phyloP scores from a whole-genome alignment of 768 basidiomycete genomes.

The Amanita rubescens region DNA sequence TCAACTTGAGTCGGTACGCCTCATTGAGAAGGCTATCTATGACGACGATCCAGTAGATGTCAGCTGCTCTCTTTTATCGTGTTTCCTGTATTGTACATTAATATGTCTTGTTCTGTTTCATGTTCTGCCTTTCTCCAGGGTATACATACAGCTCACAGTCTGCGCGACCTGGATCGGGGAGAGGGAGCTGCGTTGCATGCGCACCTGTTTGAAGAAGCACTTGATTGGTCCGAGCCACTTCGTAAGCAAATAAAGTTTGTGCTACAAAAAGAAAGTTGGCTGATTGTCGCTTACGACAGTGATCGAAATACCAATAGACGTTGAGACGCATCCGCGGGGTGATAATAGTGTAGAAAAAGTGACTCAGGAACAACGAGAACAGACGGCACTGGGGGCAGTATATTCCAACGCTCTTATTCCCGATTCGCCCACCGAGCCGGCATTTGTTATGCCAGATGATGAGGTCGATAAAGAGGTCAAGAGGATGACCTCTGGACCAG shows the following conservation, averaged over 20 bases:
- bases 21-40: conserved; percentile 83
- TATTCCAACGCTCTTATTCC: conserved; percentile 69
- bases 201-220: conserved; percentile 75
- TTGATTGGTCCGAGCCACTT: conserved; percentile 81
- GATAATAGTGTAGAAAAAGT: conserved; percentile 60
- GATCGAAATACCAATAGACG: conserved; percentile 53
- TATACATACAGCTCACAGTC: conserved; percentile 58
- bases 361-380: conserved; percentile 72
- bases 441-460: conserved; percentile 53
- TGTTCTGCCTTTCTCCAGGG: conserved; percentile 46
- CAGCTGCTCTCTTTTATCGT: conserved; percentile 45
- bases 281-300: conserved; percentile 32
- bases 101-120: conserved; percentile 27
- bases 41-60: conserved; percentile 86
- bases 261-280: conserved; percentile 15
- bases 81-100: conserved; percentile 43
- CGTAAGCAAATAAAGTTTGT: conserved; percentile 45
- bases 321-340: conserved; percentile 51
- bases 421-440: conserved; percentile 68
- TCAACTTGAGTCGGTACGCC: conserved; percentile 64
- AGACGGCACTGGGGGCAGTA: conserved; percentile 64
- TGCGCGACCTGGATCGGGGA: conserved; percentile 82
- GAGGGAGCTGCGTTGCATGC: conserved; percentile 83
- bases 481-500: conserved; percentile 63
- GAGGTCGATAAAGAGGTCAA: conserved; percentile 57